phyloP scores from a whole-genome alignment of 176 grass and related monocot species.

The Poa annua region DNA sequence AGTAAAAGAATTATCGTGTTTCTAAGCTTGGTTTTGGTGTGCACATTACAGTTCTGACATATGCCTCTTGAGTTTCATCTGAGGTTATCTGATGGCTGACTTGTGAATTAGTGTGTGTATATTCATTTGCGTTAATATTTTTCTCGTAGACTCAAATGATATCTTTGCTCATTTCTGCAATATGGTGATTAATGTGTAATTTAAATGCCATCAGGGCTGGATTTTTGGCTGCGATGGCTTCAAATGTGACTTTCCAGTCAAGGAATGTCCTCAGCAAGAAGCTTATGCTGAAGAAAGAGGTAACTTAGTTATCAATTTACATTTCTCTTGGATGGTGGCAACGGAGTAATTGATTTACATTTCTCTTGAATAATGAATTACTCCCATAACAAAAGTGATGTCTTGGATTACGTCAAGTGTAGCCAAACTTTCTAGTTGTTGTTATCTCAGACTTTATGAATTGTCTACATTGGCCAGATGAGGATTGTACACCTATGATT shows the following conservation, averaged over 20 bases:
- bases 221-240: conserved; percentile 97
- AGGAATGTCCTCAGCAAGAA: conserved; percentile 98
- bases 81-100: neutral
- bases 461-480: neutral
- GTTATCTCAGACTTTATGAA: neutral
- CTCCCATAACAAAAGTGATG: neutral
- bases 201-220: conserved; percentile 59
- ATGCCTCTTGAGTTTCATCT: conserved; percentile 31
- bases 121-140: neutral
- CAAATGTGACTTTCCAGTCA: conserved; percentile 94
- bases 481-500: neutral
- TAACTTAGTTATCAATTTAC: conserved; percentile 27
- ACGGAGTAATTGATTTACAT: neutral
- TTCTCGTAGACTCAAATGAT: conserved; percentile 14
- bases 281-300: conserved; percentile 98
- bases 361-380: neutral
- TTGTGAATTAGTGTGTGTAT: neutral
- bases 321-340: neutral
- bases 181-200: conserved; percentile 23
- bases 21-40: conserved; percentile 8
- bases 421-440: neutral
- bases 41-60: conserved; percentile 22
- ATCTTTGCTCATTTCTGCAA: conserved; percentile 7
- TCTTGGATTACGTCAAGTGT: neutral
- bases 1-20: neutral